Percentiles rank a stretch among this genome's conserved stretches.
Conservation (phyloP, 306 rosid species). For the Vicia faba region DNA sequence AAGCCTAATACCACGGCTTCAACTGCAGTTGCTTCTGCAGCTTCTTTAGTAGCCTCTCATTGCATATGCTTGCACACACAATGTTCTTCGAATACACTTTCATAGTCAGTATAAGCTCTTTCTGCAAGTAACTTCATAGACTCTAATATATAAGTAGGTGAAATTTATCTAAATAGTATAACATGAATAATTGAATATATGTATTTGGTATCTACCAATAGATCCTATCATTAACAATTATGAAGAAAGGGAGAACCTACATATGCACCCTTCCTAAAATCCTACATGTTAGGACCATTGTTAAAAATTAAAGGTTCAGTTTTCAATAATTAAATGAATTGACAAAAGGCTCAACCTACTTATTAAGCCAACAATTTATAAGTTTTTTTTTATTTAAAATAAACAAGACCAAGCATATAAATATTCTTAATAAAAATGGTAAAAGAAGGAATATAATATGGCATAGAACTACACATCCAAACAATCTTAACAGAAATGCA, state of each 20-base stretch:
- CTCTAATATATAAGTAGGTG: too few species aligned
- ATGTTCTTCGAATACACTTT: too few species aligned
- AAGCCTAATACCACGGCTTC: too few species aligned
- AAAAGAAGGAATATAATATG: slow-evolving; percentile 10
- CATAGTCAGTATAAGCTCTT: too few species aligned
- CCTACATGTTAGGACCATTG: neutral
- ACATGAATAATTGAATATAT: neutral
- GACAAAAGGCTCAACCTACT: neutral
- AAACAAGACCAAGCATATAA: too few species aligned
- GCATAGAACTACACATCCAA: slow-evolving; percentile 12
- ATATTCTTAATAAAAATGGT: too few species aligned
- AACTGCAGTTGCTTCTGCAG: too few species aligned
- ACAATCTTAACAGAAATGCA: slow-evolving; percentile 10
- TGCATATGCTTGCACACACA: too few species aligned
- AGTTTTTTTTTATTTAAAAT: too few species aligned
- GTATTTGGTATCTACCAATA: neutral
- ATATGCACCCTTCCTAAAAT: neutral
- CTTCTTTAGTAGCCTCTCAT: too few species aligned
- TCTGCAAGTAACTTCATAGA: too few species aligned
- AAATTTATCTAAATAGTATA: slow-evolving; percentile 22
- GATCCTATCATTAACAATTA: neutral
- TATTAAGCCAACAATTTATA: slow-evolving; percentile 2
- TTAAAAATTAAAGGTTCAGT: neutral
- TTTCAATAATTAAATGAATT: neutral
- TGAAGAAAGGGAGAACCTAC: slow-evolving; percentile 1